A percentile compares a stretch with the other conserved stretches of the same genome.
These are phyloP conservation scores for Blastobotrys niveus DNA, from an alignment of 1,139 yeast genomes.

Conservation along the genomic window DNA sequence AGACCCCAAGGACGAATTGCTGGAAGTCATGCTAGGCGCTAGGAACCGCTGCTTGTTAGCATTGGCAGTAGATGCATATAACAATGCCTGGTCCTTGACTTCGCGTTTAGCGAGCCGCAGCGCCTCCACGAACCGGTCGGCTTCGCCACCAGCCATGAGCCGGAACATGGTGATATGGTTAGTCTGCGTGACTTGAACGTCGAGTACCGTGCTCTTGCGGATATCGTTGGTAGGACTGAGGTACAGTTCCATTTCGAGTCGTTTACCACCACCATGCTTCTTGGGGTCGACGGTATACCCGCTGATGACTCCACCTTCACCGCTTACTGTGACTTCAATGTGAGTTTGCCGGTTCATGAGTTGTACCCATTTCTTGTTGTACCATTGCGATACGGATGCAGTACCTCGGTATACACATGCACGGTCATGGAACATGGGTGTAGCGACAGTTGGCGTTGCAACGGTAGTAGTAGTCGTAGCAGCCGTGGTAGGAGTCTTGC, in stretches of 20 bases:
- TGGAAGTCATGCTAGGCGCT: slow-evolving; percentile 24
- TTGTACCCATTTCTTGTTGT: slow-evolving; percentile 21
- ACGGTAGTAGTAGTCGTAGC: not conserved
- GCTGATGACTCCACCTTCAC: slow-evolving; percentile 23
- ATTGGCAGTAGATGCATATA: slow-evolving; percentile 13
- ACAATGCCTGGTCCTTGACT: slow-evolving; percentile 23
- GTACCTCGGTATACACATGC: slow-evolving; percentile 19
- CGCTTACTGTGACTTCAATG: slow-evolving; percentile 22
- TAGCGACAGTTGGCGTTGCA: not conserved
- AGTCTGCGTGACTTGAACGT: slow-evolving; percentile 28
- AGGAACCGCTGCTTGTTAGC: slow-evolving; percentile 11
- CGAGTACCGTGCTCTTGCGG: slow-evolving; percentile 28
- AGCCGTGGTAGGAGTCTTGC: too few relatives aligned
- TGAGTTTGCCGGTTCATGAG: slow-evolving; percentile 16
- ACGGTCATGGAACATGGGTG: not conserved
- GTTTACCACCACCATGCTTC: not conserved
- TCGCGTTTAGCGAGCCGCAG: slow-evolving; percentile 25
- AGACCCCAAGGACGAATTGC: slow-evolving; percentile 24
- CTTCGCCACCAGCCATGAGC: slow-evolving; percentile 24
- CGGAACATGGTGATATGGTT: slow-evolving; percentile 30
- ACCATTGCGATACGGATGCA: slow-evolving; percentile 23
- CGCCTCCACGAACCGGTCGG: slow-evolving; percentile 26
- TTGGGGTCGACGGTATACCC: slow-evolving; percentile 13
- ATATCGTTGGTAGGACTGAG: slow-evolving; percentile 22
- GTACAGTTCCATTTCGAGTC: slow-evolving; percentile 16